Evolutionary conservation across 2,329 filamentous ascomycete genomes (phyloP).

Genomic region (Penicillium janthinellum): DNA sequence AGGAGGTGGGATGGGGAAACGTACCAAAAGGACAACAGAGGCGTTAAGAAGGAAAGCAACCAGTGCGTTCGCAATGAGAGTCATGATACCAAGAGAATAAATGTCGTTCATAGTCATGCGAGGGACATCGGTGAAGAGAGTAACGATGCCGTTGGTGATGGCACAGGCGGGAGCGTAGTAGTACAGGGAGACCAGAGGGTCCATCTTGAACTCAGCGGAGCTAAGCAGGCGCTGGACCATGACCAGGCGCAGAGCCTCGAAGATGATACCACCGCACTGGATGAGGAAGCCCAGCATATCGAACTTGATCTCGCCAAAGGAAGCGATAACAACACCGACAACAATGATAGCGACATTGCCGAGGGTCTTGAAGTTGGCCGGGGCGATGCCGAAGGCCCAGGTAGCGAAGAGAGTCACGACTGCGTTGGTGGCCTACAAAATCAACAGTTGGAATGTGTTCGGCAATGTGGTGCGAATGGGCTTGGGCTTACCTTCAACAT

Average conservation of each 20-base stretch:
- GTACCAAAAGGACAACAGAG: slow-evolving; percentile 76
- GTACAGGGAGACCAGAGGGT: slow-evolving; percentile 82
- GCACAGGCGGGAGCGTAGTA: slow-evolving; percentile 84
- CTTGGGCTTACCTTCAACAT: slow-evolving; percentile 79
- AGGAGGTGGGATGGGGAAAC: slow-evolving; percentile 11
- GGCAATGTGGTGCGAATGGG: not conserved
- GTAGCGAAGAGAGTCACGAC: slow-evolving; percentile 87
- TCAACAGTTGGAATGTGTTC: not conserved
- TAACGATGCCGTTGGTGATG: slow-evolving; percentile 70
- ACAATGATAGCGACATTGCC: slow-evolving; percentile 93
- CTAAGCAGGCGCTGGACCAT: slow-evolving; percentile 81
- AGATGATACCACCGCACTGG: slow-evolving; percentile 72
- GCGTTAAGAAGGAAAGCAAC: slow-evolving; percentile 79
- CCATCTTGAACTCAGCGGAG: slow-evolving; percentile 77
- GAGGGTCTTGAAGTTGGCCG: slow-evolving; percentile 80
- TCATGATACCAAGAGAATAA: slow-evolving; percentile 62
- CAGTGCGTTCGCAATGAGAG: slow-evolving; percentile 69
- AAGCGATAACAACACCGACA: slow-evolving; percentile 88
- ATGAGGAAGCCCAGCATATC: slow-evolving; percentile 62
- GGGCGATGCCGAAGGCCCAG: slow-evolving; percentile 80
- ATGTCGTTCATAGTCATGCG: slow-evolving; percentile 74
- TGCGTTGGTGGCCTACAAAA: slow-evolving; percentile 76
- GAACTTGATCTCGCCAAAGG: slow-evolving; percentile 92
- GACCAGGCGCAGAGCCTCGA: slow-evolving; percentile 75
- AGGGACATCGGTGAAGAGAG: slow-evolving; percentile 65